Base-by-base conservation (phyloP, 805 yeast genomes). In the Yamadazyma kitorensis region DNA sequence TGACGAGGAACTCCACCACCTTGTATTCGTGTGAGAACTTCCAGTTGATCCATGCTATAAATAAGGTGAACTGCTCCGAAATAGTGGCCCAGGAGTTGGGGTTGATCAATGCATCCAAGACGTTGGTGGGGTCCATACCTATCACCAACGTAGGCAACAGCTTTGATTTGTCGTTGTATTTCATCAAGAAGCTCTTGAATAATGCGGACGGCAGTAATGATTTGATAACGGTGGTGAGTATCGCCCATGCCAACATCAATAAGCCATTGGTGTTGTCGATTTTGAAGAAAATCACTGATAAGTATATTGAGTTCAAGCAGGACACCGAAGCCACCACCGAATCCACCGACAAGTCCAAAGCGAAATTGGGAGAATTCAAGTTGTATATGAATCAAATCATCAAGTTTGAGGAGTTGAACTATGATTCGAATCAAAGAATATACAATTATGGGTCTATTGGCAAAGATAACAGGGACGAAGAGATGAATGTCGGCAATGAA, bases 1-100 rank as follows among this genome's bases (percentile, higher is more conserved):
- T 74, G 24, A 69, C 78, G 4, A 54, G 61, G 34, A 78, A 79
- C 48, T 77, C 83, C 12, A 74, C 82, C 5, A 76, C 83, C 0
- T 58, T 78, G 10, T 79, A 73, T 51, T 72, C 82, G 9, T 67
- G 75, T 42, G 82, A 78, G 44, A 75, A 75, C 48, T 53, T 57
- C 28, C 60, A 58, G 16, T 52, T 78, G 24, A 58, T 64, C 1
- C 62, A 66, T 19, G 48, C 57, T n/a, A 41, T 66, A 17, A 57
- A 68, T 26, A 68, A 64, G 32, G 55, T 76, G 31, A 76, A 75
- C 44, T 69, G 80, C 37, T 62, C 74, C 1, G 84, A 78, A 45
- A 54, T 70, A 1, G 61, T 78, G 4, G 68, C 79, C 11, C 72
- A 69, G 43, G 81, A 77, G 33, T 53, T 77, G 39, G 78, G 80